phyloP scores from a whole-genome alignment of 2,329 filamentous ascomycete genomes.

The Neopestalotiopsis sp. region DNA sequence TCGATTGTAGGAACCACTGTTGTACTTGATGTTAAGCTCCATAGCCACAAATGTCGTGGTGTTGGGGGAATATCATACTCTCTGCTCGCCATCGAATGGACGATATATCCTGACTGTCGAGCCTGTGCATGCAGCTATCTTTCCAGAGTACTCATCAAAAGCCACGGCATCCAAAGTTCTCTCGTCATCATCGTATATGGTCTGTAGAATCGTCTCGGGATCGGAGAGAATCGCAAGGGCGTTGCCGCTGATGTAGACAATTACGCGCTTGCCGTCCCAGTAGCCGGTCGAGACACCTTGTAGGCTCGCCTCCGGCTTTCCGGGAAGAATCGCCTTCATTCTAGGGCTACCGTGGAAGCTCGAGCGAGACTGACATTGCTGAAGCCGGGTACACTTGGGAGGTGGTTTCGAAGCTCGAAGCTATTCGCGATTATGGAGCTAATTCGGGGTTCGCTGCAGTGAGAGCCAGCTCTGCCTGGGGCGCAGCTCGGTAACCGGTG shows the following conservation, averaged over 20 bases:
- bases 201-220: conserved; percentile 80
- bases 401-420: background rate
- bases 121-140: conserved; percentile 78
- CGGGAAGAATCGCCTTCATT: conserved; percentile 55
- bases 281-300: conserved; percentile 53
- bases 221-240: conserved; percentile 84
- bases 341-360: conserved; percentile 34
- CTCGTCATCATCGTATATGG: conserved; percentile 83
- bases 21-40: conserved; percentile 18
- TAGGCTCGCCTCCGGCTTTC: conserved; percentile 52
- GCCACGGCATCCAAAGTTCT: conserved; percentile 73
- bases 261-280: conserved; percentile 44
- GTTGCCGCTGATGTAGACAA: conserved; percentile 85
- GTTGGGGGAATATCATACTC: conserved; percentile 57
- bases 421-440: conserved; percentile 9
- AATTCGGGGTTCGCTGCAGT: conserved; percentile 4
- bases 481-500: background rate
- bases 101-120: conserved; percentile 76
- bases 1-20: conserved; percentile 70
- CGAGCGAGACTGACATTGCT: conserved; percentile 34
- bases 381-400: conserved; percentile 2
- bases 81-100: conserved; percentile 75
- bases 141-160: conserved; percentile 82
- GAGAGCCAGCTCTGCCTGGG: background rate
- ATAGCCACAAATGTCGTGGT: conserved; percentile 10